phyloP scores from a whole-genome alignment of 768 basidiomycete species.

The Tricholoma saponaceum region DNA sequence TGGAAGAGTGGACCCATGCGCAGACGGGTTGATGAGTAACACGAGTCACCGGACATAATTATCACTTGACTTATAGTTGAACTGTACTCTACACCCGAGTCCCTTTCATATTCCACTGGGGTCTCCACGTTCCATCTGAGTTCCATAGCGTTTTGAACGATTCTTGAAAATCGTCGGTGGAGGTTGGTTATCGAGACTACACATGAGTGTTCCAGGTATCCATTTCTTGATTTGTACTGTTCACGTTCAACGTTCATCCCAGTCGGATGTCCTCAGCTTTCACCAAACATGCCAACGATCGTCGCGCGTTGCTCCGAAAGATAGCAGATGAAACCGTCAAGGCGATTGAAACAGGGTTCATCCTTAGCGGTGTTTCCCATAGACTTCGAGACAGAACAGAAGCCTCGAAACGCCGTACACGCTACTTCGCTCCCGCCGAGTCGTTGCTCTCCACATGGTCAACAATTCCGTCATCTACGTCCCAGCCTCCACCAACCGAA shows the following conservation, averaged over 20 bases:
- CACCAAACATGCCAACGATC: conserved; percentile 19
- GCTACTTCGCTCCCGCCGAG: conserved; percentile 51
- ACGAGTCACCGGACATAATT: no score
- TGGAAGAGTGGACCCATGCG: conserved; percentile 27
- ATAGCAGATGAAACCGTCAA: conserved; percentile 51
- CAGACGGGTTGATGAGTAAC: conserved; percentile 1
- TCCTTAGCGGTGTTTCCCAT: conserved; percentile 24
- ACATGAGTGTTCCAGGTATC: no score
- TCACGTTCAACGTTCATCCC: neutral
- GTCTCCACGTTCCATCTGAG: no score
- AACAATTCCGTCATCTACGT: conserved; percentile 31
- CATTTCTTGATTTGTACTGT: neutral
- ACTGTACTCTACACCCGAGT: no score
- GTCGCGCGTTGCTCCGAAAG: conserved; percentile 25
- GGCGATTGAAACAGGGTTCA: conserved; percentile 43
- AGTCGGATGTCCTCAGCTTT: neutral
- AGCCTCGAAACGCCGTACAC: conserved; percentile 37
- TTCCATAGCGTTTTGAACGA: no score
- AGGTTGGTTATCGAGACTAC: no score
- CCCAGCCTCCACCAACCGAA: conserved; percentile 16
- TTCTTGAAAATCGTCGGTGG: no score
- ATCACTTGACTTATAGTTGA: no score
- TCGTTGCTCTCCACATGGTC: conserved; percentile 46
- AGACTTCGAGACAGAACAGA: conserved; percentile 22
- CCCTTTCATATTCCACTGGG: no score